Conservation (phyloP, 78 protist genomes). For the Speleostelium caveatum region DNA sequence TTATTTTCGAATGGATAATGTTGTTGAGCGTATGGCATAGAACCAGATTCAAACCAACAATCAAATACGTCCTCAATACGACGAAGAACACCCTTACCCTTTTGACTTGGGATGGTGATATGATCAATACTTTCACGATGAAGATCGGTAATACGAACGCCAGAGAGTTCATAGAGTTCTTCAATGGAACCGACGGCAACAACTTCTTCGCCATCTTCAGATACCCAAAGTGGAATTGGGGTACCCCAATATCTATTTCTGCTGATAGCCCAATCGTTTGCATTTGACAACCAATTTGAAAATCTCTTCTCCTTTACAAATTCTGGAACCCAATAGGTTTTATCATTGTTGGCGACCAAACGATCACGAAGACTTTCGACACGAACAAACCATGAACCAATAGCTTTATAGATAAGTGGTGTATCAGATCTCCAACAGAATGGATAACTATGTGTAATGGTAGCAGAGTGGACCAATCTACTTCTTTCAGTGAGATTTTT, state of each 20-base stretch:
- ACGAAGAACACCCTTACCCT: slow-evolving; percentile 87
- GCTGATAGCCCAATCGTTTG: slow-evolving; percentile 98
- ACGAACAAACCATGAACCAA: slow-evolving; percentile 97
- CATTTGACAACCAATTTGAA: slow-evolving; percentile 98
- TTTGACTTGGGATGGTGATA: slow-evolving; percentile 94
- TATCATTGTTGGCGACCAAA: slow-evolving; percentile 90
- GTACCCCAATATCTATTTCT: slow-evolving; percentile 99
- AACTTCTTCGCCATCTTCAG: slow-evolving; percentile 95
- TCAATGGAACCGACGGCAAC: slow-evolving; percentile 92
- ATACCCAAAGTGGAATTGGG: slow-evolving; percentile 99
- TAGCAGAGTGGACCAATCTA: slow-evolving; percentile 79
- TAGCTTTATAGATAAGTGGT: slow-evolving; percentile 98
- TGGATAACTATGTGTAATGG: slow-evolving; percentile 97
- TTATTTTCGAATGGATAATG: slow-evolving; percentile 99
- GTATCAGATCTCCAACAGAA: slow-evolving; percentile 99
- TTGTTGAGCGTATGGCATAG: slow-evolving; percentile 99
- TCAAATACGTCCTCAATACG: slow-evolving; percentile 99
- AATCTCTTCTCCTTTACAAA: slow-evolving; percentile 95
- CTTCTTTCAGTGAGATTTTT: slow-evolving; percentile 85
- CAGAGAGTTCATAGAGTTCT: slow-evolving; percentile 93
- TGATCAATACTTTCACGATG: slow-evolving; percentile 95
- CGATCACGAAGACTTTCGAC: slow-evolving; percentile 92
- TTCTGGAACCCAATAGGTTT: slow-evolving; percentile 97
- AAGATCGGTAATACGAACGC: slow-evolving; percentile 83
- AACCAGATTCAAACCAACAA: slow-evolving; percentile 99